Conservation (phyloP, 2,329 filamentous ascomycete species). For the Metarhizium guizhouense region DNA sequence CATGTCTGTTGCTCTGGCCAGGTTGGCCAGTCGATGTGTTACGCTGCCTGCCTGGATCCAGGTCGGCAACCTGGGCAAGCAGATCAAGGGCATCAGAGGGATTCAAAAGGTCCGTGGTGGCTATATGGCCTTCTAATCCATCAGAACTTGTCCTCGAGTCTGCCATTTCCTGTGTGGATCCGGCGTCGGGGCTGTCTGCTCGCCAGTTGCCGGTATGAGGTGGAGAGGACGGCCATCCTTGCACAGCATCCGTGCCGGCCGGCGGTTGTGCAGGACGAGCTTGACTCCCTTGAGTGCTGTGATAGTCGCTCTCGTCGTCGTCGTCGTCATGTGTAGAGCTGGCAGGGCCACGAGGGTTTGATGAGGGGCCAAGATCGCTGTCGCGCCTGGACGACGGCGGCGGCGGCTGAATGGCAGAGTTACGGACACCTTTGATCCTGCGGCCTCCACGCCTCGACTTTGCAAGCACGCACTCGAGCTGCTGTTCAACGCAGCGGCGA, state of each 20-base stretch:
- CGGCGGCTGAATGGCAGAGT: conserved; percentile 3
- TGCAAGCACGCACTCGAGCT: conserved; percentile 29
- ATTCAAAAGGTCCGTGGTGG: conserved; percentile 29
- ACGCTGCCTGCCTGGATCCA: conserved; percentile 18
- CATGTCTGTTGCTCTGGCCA: conserved; percentile 8
- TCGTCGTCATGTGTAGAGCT: conserved; percentile 2
- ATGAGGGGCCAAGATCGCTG: not conserved
- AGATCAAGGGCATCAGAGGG: conserved; percentile 32
- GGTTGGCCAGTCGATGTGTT: conserved; percentile 7
- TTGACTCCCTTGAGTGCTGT: conserved; percentile 1
- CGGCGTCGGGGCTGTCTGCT: conserved; percentile 5
- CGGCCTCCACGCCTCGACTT: conserved; percentile 29
- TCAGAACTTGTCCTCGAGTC: conserved; percentile 9
- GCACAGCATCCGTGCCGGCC: not conserved
- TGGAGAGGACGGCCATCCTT: conserved; percentile 10
- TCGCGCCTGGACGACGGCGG: not conserved
- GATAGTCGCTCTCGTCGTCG: conserved; percentile 6
- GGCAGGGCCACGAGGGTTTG: not conserved
- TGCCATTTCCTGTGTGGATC: conserved; percentile 7
- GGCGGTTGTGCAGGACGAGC: not conserved
- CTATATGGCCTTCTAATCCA: conserved; percentile 29
- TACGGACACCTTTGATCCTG: conserved; percentile 20
- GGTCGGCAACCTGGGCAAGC: conserved; percentile 30
- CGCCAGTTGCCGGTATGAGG: conserved; percentile 10
- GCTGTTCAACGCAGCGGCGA: conserved; percentile 27